A percentile compares a stretch with the other conserved stretches of the same genome.
phyloP scores from a whole-genome alignment of 768 basidiomycete species.

The Mycena galericulata region DNA sequence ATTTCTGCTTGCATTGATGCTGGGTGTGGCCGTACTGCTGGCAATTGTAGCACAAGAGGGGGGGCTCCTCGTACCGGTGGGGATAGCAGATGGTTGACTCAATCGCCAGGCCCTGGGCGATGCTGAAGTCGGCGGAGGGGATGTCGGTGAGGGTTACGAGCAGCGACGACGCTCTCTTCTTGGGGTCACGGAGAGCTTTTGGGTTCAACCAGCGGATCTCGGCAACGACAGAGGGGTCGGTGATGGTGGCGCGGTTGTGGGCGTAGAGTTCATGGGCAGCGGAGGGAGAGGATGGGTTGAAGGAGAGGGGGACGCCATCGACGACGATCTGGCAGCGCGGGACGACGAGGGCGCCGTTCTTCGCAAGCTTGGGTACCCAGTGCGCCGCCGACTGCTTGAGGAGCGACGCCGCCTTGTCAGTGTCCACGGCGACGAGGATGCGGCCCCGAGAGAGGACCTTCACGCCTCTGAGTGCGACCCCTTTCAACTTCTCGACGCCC shows the following conservation, averaged over 20 bases:
- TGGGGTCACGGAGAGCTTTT: constrained; percentile 9
- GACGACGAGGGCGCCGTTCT: background rate
- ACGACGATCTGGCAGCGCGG: background rate
- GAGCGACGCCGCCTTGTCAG: background rate
- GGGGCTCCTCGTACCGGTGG: constrained; percentile 1
- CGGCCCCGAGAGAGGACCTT: background rate
- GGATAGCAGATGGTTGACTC: background rate
- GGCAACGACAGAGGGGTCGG: constrained; percentile 4
- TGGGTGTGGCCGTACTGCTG: background rate
- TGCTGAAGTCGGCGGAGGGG: constrained; percentile 7
- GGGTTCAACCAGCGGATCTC: constrained; percentile 19
- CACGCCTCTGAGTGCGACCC: background rate
- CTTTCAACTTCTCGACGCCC: background rate
- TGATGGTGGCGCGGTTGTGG: background rate
- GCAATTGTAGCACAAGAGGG: background rate
- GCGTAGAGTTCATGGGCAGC: background rate
- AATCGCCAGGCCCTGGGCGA: background rate
- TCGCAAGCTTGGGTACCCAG: background rate
- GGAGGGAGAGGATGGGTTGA: background rate
- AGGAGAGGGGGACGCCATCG: background rate
- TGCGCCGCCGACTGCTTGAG: background rate
- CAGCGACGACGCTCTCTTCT: constrained; percentile 18
- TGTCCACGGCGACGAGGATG: background rate
- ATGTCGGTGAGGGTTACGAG: constrained; percentile 15
- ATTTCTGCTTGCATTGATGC: background rate